Base-by-base conservation (phyloP, 2,329 filamentous ascomycete genomes). In the Dothideomycetes sp. region DNA sequence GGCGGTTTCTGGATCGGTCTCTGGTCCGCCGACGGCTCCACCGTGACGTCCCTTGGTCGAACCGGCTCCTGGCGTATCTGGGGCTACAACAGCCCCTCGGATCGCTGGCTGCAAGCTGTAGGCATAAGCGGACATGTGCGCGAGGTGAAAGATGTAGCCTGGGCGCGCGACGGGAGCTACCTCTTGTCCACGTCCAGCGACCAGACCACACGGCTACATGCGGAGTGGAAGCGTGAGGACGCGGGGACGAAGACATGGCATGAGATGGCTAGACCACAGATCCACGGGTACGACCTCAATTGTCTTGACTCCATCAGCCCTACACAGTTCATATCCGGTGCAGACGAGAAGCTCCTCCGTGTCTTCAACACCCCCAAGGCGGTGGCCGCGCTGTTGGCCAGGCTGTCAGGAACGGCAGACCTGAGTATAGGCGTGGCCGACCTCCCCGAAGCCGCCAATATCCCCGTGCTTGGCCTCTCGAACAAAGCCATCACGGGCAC, bases 251-350 rank as follows among this genome's bases (percentile, higher is more conserved):
- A 46, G 31, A 86, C 85, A 9, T 98, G 91, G 91, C 89, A 96
- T 60, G 91, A 98, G 59, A 87, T 96, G 68, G 82, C 88, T 1
- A 73, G 91, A 36, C 91, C 91, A 3, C 91, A 98, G 58, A 98
- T 98, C 48, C 91, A 98, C 58, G 91, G 91, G 29, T 98, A 98
- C 59, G 89, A 98, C 58, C 72, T 98, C 40, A 98, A 96, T 66
- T 96, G 91, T 59, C 79, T 96, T 47, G 83, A 87, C 53, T 74
- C 79, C 0, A 68, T 95, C 4, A 79, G 77, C 5, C 61, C 73
- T 5, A 72, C 76, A 5, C 81, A 81, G 49, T 98, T 98, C 56
- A 81, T 96, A 16, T 94, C 88, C 2, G 91, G 91, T 5, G 91
- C 91, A 3, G 91, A 98, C 49, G 91, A 98, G 66, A 98, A 98